phyloP scores from a whole-genome alignment of 2,329 filamentous ascomycete species.

The Helotiales sp. region DNA sequence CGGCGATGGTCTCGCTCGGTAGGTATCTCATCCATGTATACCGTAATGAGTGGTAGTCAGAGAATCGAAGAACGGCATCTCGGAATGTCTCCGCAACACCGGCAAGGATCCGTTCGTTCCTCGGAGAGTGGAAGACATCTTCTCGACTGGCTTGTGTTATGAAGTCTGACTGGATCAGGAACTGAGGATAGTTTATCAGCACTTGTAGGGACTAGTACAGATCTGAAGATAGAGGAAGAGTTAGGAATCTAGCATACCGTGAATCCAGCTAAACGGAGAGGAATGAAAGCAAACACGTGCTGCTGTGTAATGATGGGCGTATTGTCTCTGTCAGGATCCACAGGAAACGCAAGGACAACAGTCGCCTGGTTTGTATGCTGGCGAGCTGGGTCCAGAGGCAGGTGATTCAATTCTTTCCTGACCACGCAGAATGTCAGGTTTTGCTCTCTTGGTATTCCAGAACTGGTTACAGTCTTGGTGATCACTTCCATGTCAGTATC shows the following conservation, averaged over 20 bases:
- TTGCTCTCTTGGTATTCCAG: background rate
- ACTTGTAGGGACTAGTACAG: background rate
- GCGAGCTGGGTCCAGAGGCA: background rate
- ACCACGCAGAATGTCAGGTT: background rate
- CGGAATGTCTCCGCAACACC: conserved; percentile 11
- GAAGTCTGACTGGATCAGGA: conserved; percentile 25
- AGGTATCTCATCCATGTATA: conserved; percentile 22
- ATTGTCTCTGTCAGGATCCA: background rate
- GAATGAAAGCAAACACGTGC: conserved; percentile 24
- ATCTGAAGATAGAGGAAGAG: too few species aligned
- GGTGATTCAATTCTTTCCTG: background rate
- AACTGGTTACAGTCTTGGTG: background rate
- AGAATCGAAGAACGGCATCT: conserved; percentile 16
- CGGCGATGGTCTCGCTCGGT: background rate
- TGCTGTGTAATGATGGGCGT: conserved; percentile 13
- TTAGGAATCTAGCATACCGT: conserved; percentile 22
- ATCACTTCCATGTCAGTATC: background rate
- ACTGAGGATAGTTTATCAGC: conserved; percentile 3
- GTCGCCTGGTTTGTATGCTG: background rate
- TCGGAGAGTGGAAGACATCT: conserved; percentile 15
- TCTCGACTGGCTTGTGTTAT: conserved; percentile 21
- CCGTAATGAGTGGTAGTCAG: background rate
- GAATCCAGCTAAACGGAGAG: conserved; percentile 21
- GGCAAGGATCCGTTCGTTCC: conserved; percentile 15
- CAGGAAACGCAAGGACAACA: conserved; percentile 29